These are phyloP conservation scores for Paramecium caudatum DNA, from an alignment of 73 alveolate genomes.

Conservation along the genomic window DNA sequence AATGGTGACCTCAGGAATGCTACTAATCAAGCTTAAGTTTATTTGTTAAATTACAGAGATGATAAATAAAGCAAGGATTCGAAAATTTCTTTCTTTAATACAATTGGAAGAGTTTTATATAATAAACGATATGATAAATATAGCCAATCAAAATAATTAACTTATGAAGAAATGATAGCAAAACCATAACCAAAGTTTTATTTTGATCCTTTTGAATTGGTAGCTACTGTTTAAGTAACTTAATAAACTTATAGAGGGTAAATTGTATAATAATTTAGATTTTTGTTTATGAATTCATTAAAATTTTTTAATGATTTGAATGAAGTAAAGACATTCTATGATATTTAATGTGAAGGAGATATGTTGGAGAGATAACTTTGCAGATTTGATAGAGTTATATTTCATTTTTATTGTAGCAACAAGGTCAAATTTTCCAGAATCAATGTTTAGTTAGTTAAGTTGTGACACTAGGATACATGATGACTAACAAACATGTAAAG, in stretches of 20 bases:
- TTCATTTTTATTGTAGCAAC: background rate
- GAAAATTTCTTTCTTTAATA: background rate
- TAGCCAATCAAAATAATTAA: background rate
- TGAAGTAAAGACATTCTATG: constrained; percentile 4
- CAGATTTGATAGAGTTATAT: constrained; percentile 30
- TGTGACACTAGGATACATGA: constrained; percentile 13
- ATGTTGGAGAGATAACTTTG: background rate
- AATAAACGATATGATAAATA: constrained; percentile 19
- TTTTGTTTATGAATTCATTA: constrained; percentile 43
- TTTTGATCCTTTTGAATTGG: background rate
- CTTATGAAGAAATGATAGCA: constrained; percentile 27
- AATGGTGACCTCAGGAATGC: constrained; percentile 33
- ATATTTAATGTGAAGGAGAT: constrained; percentile 8
- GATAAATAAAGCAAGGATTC: constrained; percentile 24
- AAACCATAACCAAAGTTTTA: constrained; percentile 35
- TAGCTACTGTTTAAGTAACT: constrained; percentile 7
- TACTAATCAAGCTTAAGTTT: background rate
- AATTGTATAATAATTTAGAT: background rate
- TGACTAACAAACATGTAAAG: constrained; percentile 16
- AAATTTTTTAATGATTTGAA: constrained; percentile 4
- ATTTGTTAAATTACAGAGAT: background rate
- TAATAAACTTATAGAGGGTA: constrained; percentile 44
- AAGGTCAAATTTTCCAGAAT: constrained; percentile 1
- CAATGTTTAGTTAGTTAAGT: constrained; percentile 5
- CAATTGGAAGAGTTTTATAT: constrained; percentile 35